Base-by-base conservation (phyloP, 164 flowering plant genomes). In the Vitis rotundifolia region DNA sequence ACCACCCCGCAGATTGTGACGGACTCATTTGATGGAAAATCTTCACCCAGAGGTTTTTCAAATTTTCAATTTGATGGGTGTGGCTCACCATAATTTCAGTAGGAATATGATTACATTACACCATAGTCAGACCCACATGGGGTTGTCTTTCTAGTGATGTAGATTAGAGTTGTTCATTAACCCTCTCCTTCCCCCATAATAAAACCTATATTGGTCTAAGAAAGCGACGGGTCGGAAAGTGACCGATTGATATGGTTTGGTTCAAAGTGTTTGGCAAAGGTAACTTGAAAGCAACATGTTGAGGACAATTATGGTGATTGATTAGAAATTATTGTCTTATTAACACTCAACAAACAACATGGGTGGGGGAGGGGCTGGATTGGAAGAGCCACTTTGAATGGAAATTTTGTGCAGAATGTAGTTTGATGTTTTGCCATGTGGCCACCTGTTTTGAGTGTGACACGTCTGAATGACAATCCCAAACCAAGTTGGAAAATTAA, bases 111-210 rank as follows among this genome's bases (percentile, higher is more conserved):
- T 37, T 37, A 37, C 44, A 37, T 2, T 37, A 37, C 44, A 37
- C 44, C 44, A 37, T 37, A 6, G n/a, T 53, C 56, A 12, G n/a
- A 14, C 56, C n/a, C 56, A 53, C 56, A 53, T 53, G 56, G 56
- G 44, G 8, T 53, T 53, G 56, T 53, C 56, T 53, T 53, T 53
- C 56, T 13, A 53, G n/a, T 53, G 56, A 53, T 53, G 54, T 8
- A 53, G 56, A 53, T 53, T 53, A 53, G 56, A 53, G 56, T 53
- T 53, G 7, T 53, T n/a, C 56, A 53, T 53, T 51, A 51, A 53
- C 14, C 3, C 56, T 53, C n/a, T 53, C 2, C 5, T 11, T n/a
- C 6, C 15, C 14, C 11, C n/a, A 11, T 14, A 13, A 53, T 53
- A 51, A 53, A 53, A 1, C 56, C 5, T 53, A 14, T n/a, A 53